Conservation (phyloP, 768 basidiomycete genomes). For the Phylloporus sp. region DNA sequence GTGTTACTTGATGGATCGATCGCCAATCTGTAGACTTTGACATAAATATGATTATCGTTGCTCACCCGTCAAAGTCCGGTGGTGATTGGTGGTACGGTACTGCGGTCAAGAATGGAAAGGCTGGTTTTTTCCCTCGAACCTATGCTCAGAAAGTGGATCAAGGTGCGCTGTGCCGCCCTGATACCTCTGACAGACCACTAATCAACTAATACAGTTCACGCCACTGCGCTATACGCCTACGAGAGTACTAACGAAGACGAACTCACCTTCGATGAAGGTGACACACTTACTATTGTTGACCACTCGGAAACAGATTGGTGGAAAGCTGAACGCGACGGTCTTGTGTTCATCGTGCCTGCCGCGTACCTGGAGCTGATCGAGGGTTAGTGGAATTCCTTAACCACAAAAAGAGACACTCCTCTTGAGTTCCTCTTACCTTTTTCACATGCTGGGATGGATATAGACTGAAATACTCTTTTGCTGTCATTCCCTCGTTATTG, state of each 20-base stretch:
- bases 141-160: constrained; percentile 74
- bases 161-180: constrained; percentile 36
- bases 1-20: constrained; percentile 1
- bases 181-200: not conserved
- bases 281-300: constrained; percentile 76
- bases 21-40: constrained; percentile 56
- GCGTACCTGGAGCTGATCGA: constrained; percentile 80
- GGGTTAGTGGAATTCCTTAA: constrained; percentile 73
- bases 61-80: constrained; percentile 80
- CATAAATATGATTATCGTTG: constrained; percentile 72
- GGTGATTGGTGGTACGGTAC: constrained; percentile 96
- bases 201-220: constrained; percentile 45
- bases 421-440: constrained; percentile 53
- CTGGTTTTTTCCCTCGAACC: constrained; percentile 87
- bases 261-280: constrained; percentile 81
- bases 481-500: constrained; percentile 27
- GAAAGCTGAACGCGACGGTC: constrained; percentile 86
- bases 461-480: constrained; percentile 80
- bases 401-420: constrained; percentile 27
- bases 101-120: constrained; percentile 54
- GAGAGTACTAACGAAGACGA: constrained; percentile 69
- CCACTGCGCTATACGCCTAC: constrained; percentile 81
- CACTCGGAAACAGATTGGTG: constrained; percentile 87
- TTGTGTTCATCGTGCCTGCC: constrained; percentile 88
- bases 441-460: constrained; percentile 41